Base-by-base conservation (phyloP, 1,284 basidiomycete species). In the Schizophyllum amplum region DNA sequence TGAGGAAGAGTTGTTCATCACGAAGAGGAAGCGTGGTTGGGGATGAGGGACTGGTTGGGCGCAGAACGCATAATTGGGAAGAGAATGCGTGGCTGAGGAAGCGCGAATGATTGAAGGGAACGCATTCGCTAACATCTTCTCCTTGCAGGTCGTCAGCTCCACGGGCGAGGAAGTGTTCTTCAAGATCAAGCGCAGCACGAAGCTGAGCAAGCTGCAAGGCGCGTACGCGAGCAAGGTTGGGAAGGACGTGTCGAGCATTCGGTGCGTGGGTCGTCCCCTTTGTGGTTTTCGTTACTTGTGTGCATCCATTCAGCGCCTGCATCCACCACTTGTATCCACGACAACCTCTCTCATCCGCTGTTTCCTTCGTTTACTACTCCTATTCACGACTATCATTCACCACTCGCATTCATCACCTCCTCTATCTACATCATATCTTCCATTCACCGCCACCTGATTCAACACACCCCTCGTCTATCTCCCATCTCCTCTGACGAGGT, bases 171-270 rank as follows among this genome's bases (percentile, higher is more conserved):
- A 98, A 71, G 92, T 97, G 49, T 97, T 93, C 75, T 98, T 98
- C 83, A 98, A 98, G 82, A 97, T 98, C 75, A 97, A 97, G 78
- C 85, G 89, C 66, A 92, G 84, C 68, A 97, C 94, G 52, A 94
- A 91, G 79, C 75, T 97, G 61, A 91, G 86, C 77, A 98, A 98
- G 78, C 83, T 98, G 24, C 87, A 95, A 75, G 87, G 83, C 63
- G 94, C 94, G 23, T 98, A 98, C 73, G 94, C 94, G 55, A 85
- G 81, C 69, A 94, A 95, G 69, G 93, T 97, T 50, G 94, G 94
- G 62, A 95, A 95, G 74, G 90, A 94, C 63, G 87, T 92, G 17
- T 65, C 67, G 64, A 90, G 86, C 64, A 94, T 95, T 67, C 87
- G 92, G 92, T 95, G 63, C 65, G 88, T 77, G 15, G n/a, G n/a